phyloP scores from a whole-genome alignment of 306 rosid genomes.

The Argentina anserina region DNA sequence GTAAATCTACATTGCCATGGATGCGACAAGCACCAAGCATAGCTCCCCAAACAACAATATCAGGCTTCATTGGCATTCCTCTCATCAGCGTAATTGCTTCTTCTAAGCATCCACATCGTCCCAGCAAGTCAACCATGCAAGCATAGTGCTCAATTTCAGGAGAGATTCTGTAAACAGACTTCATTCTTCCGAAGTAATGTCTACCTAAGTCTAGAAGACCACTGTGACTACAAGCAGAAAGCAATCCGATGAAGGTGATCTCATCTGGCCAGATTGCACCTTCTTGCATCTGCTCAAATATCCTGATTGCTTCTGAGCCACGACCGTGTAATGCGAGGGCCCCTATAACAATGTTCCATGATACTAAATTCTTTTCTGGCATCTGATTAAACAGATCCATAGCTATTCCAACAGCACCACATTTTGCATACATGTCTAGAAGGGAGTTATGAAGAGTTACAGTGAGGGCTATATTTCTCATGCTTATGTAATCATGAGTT shows the following conservation, averaged over 20 bases:
- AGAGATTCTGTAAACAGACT: constrained; percentile 31
- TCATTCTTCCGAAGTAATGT: constrained; percentile 52
- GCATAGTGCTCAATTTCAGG: constrained; percentile 67
- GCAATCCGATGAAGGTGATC: constrained; percentile 69
- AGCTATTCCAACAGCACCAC: constrained; percentile 55
- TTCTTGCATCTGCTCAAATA: constrained; percentile 54
- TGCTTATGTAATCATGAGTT: constrained; percentile 38
- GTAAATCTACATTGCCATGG: constrained; percentile 48
- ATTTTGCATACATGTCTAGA: constrained; percentile 69
- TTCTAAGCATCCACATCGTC: constrained; percentile 55
- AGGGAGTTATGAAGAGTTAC: constrained; percentile 50
- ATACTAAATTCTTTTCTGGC: constrained; percentile 54
- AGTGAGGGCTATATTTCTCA: constrained; percentile 26
- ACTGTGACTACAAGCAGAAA: constrained; percentile 72
- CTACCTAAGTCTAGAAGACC: constrained; percentile 57
- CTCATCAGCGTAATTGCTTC: constrained; percentile 53
- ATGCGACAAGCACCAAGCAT: constrained; percentile 77
- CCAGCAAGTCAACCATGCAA: constrained; percentile 74
- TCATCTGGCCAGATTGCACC: constrained; percentile 50
- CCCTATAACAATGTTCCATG: constrained; percentile 57
- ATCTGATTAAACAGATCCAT: constrained; percentile 39
- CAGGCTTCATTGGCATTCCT: constrained; percentile 65
- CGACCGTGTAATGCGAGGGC: constrained; percentile 69
- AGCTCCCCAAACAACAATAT: constrained; percentile 70
- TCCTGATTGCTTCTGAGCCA: constrained; percentile 50